Evolutionary conservation across 108 stramenopile genomes (phyloP), one percentile per base, ranked within the genome.

Genomic region (Nitzschia inconspicua): DNA sequence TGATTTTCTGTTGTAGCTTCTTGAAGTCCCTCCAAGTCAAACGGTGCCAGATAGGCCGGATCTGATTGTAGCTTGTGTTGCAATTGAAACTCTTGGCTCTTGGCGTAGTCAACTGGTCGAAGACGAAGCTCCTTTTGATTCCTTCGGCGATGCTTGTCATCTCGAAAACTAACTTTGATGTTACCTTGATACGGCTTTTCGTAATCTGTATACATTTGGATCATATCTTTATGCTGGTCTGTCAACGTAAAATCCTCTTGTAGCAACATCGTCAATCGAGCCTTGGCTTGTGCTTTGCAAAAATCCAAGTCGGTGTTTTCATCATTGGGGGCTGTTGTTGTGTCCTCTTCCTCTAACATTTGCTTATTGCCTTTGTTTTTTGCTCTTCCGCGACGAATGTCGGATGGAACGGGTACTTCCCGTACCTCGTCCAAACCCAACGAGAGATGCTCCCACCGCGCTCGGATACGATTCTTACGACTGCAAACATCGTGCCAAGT

Each of bases 41-140:
- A 72, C 1, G 80, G 71, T 39, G 80, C 80, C 54, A 81, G 36
- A 61, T 82, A 82, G 0, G 68, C 68, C n/a, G 76, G 76, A 64
- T 76, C 72, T 3, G 70, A 57, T 22, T 36, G 16, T 41, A 59
- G 41, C 20, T 9, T 28, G n/a, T 65, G 69, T 37, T 67, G 32
- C 19, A 40, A 22, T 36, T 26, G 8, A 18, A 60, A 70, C 23
- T 61, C 35, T 41, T 54, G 27, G 42, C 43, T 48, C 30, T 44
- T 49, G 47, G 46, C 34, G 18, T 44, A 26, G 4, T 23, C 26
- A 26, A 9, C 13, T 22, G 34, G 28, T 30, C 44, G 5, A 47
- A 1, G 28, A 52, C 11, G 9, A 5, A 9, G 9, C 9, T 23
- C 10, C 25, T 52, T 52, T 14, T 39, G 11, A 39, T 39, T 52